A percentile compares a stretch with the other conserved stretches of the same genome.
These are phyloP conservation scores for Diaporthe ilicicola DNA, from an alignment of 2,329 filamentous ascomycete species.

Conservation along the genomic window DNA sequence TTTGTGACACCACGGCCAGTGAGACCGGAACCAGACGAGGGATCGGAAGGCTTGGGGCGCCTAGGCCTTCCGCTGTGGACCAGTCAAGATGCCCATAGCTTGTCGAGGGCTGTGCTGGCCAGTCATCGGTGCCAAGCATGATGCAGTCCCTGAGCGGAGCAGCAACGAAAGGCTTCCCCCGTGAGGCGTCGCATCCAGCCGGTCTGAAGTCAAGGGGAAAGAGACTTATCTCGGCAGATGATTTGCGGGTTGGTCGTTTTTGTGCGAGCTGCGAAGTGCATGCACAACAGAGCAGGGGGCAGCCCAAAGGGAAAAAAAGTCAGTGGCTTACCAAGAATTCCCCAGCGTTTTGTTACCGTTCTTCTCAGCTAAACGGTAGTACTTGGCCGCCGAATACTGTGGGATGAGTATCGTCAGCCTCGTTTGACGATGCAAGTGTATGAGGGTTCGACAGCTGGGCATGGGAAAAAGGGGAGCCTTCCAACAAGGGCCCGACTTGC, in stretches of 20 bases:
- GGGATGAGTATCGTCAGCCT: slow-evolving; percentile 55
- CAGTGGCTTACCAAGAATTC: slow-evolving; percentile 84
- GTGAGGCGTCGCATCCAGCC: background rate
- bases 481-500: background rate
- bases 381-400: slow-evolving; percentile 84
- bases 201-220: background rate
- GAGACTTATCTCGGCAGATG: background rate
- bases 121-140: background rate
- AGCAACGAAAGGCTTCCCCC: background rate
- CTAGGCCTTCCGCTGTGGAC: background rate
- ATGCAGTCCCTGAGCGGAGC: background rate
- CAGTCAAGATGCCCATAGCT: background rate
- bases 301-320: slow-evolving; percentile 35
- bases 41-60: background rate
- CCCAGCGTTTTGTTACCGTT: slow-evolving; percentile 90
- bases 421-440: slow-evolving; percentile 47
- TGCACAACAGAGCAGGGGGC: background rate
- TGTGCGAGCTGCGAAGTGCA: background rate
- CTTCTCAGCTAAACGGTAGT: slow-evolving; percentile 90
- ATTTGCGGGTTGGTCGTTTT: background rate
- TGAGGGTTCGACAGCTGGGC: slow-evolving; percentile 6
- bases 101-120: background rate
- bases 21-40: background rate
- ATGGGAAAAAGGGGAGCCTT: background rate
- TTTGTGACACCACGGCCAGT: slow-evolving; percentile 14